A percentile compares a stretch with the other conserved stretches of the same genome.
phyloP scores from a whole-genome alignment of 495 filamentous ascomycete genomes.

The Glonium stellatum region DNA sequence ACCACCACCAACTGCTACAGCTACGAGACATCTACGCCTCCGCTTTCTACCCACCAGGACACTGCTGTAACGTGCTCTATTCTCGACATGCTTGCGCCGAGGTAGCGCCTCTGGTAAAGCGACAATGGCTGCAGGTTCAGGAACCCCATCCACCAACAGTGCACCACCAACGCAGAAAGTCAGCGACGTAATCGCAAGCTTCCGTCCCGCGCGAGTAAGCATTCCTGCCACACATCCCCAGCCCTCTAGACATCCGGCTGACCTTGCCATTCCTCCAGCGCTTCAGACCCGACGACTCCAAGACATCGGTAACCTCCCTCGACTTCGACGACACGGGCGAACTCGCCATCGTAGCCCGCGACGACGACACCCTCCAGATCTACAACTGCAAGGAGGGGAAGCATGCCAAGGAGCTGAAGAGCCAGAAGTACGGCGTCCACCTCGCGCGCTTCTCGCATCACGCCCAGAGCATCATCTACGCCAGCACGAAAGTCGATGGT shows the following conservation, averaged over 20 bases:
- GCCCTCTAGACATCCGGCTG: background rate
- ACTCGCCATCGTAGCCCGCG: slow-evolving; percentile 74
- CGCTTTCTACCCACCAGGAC: background rate
- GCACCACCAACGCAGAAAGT: slow-evolving; percentile 30
- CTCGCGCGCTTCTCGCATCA: slow-evolving; percentile 91
- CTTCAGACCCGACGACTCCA: slow-evolving; percentile 42
- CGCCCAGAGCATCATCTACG: slow-evolving; percentile 80
- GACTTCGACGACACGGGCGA: slow-evolving; percentile 96
- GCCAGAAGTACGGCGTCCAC: slow-evolving; percentile 92
- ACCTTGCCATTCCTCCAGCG: slow-evolving; percentile 15
- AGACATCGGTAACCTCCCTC: slow-evolving; percentile 61
- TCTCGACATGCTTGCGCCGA: background rate
- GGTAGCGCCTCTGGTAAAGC: slow-evolving; percentile 1
- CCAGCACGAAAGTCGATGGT: slow-evolving; percentile 90
- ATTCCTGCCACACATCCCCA: background rate
- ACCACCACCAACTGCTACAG: slow-evolving; percentile 11
- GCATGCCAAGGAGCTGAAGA: slow-evolving; percentile 71
- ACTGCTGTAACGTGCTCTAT: background rate
- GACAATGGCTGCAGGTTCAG: slow-evolving; percentile 12
- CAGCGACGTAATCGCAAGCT: slow-evolving; percentile 34
- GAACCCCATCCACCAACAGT: slow-evolving; percentile 7
- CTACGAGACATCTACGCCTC: background rate
- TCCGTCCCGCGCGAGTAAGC: slow-evolving; percentile 32
- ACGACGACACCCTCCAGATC: slow-evolving; percentile 89
- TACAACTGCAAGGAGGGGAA: slow-evolving; percentile 89